phyloP scores from a whole-genome alignment of 768 basidiomycete genomes.

The Tremella fuciformis region DNA sequence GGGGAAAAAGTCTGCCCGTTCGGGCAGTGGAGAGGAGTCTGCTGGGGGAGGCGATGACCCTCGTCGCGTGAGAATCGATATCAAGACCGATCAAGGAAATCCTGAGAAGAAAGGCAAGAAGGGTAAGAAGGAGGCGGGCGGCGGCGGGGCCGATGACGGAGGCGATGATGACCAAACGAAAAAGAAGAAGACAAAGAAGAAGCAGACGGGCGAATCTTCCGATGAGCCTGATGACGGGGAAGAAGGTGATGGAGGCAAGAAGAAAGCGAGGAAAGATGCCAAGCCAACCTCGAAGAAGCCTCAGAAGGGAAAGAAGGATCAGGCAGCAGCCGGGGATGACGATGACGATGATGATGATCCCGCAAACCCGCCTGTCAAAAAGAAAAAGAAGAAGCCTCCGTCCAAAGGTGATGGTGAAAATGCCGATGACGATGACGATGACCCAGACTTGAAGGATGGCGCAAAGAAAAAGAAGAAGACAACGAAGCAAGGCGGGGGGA shows the following conservation, averaged over 20 bases:
- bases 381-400: too few relatives aligned
- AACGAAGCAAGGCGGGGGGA: neutral
- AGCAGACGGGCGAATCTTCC: neutral
- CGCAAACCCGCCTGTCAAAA: too few relatives aligned
- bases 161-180: neutral
- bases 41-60: neutral
- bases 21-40: neutral
- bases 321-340: neutral
- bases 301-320: conserved; percentile 2
- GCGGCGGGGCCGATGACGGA: neutral
- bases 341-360: too few relatives aligned
- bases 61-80: neutral
- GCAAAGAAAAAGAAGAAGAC: neutral
- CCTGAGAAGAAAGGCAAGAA: conserved; percentile 1
- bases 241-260: neutral
- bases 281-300: too few relatives aligned
- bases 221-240: conserved; percentile 1
- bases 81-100: neutral
- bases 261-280: neutral
- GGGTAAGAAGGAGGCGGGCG: neutral
- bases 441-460: too few relatives aligned
- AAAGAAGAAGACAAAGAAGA: conserved; percentile 5
- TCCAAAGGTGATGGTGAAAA: too few relatives aligned
- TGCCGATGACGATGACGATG: too few relatives aligned
- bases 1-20: neutral